These are phyloP conservation scores for Cavenderia fasciculata DNA, from an alignment of 78 protist genomes.

Conservation along the genomic window DNA sequence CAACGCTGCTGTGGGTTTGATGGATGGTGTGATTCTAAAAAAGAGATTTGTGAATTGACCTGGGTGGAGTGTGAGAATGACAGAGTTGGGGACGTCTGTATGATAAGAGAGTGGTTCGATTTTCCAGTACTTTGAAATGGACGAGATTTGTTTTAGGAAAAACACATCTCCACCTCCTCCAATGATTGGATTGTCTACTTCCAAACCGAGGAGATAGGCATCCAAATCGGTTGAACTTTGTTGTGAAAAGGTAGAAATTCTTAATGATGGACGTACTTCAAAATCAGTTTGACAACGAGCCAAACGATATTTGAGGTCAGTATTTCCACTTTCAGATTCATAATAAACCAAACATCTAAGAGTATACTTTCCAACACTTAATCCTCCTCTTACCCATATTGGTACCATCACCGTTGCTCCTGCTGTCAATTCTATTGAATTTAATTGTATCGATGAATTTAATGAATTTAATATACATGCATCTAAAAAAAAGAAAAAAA, in stretches of 20 bases:
- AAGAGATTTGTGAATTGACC: conserved; percentile 65
- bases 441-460: conserved; percentile 28
- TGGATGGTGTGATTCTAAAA: conserved; percentile 34
- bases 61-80: conserved; percentile 30
- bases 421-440: conserved; percentile 38
- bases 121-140: conserved; percentile 48
- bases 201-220: conserved; percentile 41
- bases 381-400: conserved; percentile 64
- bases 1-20: neutral
- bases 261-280: conserved; percentile 33
- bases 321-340: conserved; percentile 59
- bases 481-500: conserved; percentile 2
- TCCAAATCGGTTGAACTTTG: conserved; percentile 34
- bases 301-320: conserved; percentile 61
- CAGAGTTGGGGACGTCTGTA: conserved; percentile 16
- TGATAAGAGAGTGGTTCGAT: conserved; percentile 27
- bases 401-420: conserved; percentile 50
- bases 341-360: conserved; percentile 66
- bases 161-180: conserved; percentile 60
- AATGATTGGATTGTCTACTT: conserved; percentile 68
- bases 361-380: conserved; percentile 33
- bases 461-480: conserved; percentile 20
- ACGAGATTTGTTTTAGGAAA: conserved; percentile 36
- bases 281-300: conserved; percentile 73
- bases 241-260: conserved; percentile 57